Conservation (phyloP, 179 eudicot genomes). For the Sideroxylon spinosum region DNA sequence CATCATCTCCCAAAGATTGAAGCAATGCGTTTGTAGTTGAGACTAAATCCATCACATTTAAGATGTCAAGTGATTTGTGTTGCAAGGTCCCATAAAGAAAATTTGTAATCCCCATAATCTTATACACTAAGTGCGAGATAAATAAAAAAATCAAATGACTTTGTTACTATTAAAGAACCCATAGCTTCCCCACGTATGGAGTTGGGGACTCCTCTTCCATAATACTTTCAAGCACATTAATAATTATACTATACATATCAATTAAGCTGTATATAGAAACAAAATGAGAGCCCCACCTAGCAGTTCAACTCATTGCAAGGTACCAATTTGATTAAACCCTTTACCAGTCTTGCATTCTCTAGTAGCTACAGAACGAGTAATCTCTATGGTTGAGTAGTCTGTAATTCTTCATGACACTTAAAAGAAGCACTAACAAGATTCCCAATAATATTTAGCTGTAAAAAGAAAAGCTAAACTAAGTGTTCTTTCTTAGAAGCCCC, state of each 20-base stretch:
- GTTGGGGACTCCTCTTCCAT: neutral
- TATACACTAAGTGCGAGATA: neutral
- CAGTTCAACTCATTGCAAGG: no score
- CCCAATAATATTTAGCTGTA: no score
- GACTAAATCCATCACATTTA: neutral
- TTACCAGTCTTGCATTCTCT: no score
- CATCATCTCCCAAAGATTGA: no score
- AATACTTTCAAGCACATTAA: neutral
- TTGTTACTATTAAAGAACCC: neutral
- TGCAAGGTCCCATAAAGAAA: neutral
- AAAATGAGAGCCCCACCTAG: no score
- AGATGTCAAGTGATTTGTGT: no score
- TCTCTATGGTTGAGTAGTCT: neutral
- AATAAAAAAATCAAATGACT: no score
- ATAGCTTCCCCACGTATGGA: neutral
- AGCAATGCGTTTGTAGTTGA: neutral
- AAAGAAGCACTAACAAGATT: no score
- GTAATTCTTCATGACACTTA: no score
- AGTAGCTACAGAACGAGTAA: neutral
- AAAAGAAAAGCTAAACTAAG: no score
- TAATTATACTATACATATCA: neutral
- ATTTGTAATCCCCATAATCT: neutral
- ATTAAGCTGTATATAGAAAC: neutral
- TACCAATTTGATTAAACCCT: no score
- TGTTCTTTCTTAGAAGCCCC: no score